Conservation (phyloP, 192 early-diverging fungal species). For the Diversispora eburnea region DNA sequence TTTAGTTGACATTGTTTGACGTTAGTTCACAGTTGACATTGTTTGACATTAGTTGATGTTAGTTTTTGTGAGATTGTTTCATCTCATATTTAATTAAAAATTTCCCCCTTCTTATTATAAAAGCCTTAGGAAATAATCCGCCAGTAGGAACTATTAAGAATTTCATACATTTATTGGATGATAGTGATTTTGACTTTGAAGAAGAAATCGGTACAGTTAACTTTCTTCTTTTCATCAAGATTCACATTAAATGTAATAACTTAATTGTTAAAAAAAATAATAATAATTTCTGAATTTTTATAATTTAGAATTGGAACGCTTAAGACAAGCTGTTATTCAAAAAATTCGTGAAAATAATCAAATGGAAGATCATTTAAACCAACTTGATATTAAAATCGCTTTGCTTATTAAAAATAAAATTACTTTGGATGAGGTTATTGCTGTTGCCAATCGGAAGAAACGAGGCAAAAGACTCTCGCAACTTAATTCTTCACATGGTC, state of each 20-base stretch:
- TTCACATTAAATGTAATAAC: neutral
- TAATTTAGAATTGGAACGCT: constrained; percentile 56
- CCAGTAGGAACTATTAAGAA: constrained; percentile 76
- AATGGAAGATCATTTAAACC: constrained; percentile 71
- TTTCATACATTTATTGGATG: constrained; percentile 86
- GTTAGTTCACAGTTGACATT: too few species aligned
- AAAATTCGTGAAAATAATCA: constrained; percentile 87
- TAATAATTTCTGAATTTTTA: constrained; percentile 21
- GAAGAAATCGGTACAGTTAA: constrained; percentile 70
- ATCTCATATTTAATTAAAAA: neutral
- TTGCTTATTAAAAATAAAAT: constrained; percentile 94
- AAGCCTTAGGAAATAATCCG: constrained; percentile 71
- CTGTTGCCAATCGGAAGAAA: constrained; percentile 43
- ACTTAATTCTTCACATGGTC: constrained; percentile 43
- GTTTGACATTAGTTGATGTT: neutral
- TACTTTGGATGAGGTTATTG: constrained; percentile 89
- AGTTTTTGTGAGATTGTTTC: neutral
- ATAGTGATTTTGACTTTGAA: constrained; percentile 89
- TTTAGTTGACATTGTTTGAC: too few species aligned
- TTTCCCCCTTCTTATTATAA: neutral
- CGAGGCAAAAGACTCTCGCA: constrained; percentile 44
- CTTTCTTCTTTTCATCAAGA: neutral
- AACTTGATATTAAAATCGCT: constrained; percentile 95
- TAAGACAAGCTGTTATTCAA: constrained; percentile 82
- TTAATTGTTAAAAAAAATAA: neutral